Evolutionary conservation across 2,329 filamentous ascomycete species (phyloP), one percentile per base, ranked within the genome.

Genomic region (Xenoacremonium recifei): DNA sequence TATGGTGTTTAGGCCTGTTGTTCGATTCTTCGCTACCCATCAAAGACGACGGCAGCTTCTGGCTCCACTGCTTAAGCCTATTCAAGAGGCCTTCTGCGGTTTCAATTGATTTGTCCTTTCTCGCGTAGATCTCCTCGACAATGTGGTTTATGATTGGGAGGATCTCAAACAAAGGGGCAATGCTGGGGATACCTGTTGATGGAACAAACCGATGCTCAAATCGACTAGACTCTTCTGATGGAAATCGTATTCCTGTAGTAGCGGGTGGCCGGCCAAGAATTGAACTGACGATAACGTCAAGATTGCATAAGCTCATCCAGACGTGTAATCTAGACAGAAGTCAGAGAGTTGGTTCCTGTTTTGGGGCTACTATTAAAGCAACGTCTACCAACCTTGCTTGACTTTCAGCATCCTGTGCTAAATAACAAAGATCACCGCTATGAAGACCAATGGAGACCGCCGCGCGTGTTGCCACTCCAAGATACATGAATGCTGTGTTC

Each of bases 401-500:
- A 13, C 53, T 51, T 9, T 39, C 49, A 3, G 30, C 15, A 3
- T 39, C 51, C 9, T 39, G 52, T 1, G 44, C 35, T 2, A 42
- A 38, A 2, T 45, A 31, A n/a, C 57, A 58, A 2, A 51, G 53
- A 25, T 58, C 55, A 20, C 51, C 33, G 5, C 53, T 62, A 38
- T 82, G 77, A 5, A 83, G 53, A 0, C 80, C 80, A 0, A 84
- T 53, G 0, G 77, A 75, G 4, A 75, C 72, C 0, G 80, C 79
- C 1, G 79, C 75, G 39, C 77, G 72, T 0, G 75, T 68, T 2
- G 80, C 79, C 7, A 83, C 72, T 0, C 79, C 79, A 3, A 84
- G 58, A 41, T 83, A 83, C 75, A 84, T 81, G 40, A 80, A 84
- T 0, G 79, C 79, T 1, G 79, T 71, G 67, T 89, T 82, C 49